Conservation (phyloP, 768 basidiomycete species). For the Vararia minispora region DNA sequence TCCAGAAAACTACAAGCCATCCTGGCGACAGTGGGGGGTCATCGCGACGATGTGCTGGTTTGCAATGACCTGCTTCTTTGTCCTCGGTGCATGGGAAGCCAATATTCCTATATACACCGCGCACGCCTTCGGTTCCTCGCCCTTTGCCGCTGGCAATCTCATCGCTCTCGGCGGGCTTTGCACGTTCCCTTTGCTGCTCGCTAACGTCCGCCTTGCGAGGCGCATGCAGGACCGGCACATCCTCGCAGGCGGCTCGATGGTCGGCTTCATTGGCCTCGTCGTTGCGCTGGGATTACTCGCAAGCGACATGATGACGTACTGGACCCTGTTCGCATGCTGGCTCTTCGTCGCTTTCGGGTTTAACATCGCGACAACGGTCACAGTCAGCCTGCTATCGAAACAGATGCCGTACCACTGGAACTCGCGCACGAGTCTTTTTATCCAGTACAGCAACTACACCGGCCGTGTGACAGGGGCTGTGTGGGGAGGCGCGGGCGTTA, state of each 20-base stretch:
- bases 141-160: constrained; percentile 57
- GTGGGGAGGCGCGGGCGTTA: constrained; percentile 53
- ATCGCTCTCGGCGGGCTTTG: constrained; percentile 55
- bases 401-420: constrained; percentile 58
- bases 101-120: constrained; percentile 55
- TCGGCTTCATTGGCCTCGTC: constrained; percentile 43
- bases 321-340: constrained; percentile 36
- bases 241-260: constrained; percentile 37
- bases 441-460: constrained; percentile 59
- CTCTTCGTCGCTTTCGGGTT: constrained; percentile 59
- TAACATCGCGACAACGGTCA: constrained; percentile 62
- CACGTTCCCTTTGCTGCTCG: constrained; percentile 55
- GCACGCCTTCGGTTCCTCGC: constrained; percentile 39
- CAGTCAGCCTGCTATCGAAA: constrained; percentile 55
- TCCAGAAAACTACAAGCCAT: constrained; percentile 1
- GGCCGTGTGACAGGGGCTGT: constrained; percentile 59
- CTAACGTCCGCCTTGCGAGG: constrained; percentile 45
- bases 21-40: constrained; percentile 36
- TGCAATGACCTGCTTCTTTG: constrained; percentile 59
- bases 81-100: constrained; percentile 59
- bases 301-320: constrained; percentile 31
- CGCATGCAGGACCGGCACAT: constrained; percentile 51
- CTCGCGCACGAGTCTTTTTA: constrained; percentile 40
- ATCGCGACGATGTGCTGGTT: constrained; percentile 59
- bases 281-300: constrained; percentile 36